Evolutionary conservation across 2,329 filamentous ascomycete species (phyloP), one percentile per base, ranked within the genome.

Genomic region (Sporothrix schenckii): DNA sequence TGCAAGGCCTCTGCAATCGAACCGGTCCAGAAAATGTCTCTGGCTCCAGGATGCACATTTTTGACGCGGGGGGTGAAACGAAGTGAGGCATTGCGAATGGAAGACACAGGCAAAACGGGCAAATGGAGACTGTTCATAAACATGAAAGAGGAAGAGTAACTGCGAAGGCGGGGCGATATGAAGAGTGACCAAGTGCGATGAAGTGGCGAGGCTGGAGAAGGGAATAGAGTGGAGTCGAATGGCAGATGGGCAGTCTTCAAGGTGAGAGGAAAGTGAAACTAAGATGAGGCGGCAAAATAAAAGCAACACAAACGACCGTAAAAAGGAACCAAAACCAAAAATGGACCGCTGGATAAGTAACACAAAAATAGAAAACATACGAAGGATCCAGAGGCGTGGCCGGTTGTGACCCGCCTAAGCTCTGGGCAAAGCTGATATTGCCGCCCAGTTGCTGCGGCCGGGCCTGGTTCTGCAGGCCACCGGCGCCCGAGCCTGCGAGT

Each of bases 381-480:
- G 87, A 88, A 70, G 87, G 81, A 77, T 91, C 88, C 72, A 90
- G 80, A 54, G 87, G 84, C 73, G 88, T 87, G 74, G 85, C 81
- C 75, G 86, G 84, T 79, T 89, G 87, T 71, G 88, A 89, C 73
- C 86, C 86, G 76, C 84, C 85, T 76, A 90, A 81, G 77, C 87
- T 90, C 78, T 90, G 88, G 65, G 88, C 88, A 79, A 90, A 90
- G 79, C 88, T 90, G 71, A 88, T 81, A 78, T 85, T 88, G 75
- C 87, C 83, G 73, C 84, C 83, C 76, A 87, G 79, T 80, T 88
- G 84, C 86, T 70, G 72, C n/a, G 69, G 63, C 21, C 71, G 82
- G 69, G 81, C 79, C 66, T 83, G 81, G 73, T 83, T 87, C 76
- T 83, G 86, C 56, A 82, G 69, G 16, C 69, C 69, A 3, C 54